phyloP scores from a whole-genome alignment of 805 yeast genomes.

The Yarrowia yakushimensis region DNA sequence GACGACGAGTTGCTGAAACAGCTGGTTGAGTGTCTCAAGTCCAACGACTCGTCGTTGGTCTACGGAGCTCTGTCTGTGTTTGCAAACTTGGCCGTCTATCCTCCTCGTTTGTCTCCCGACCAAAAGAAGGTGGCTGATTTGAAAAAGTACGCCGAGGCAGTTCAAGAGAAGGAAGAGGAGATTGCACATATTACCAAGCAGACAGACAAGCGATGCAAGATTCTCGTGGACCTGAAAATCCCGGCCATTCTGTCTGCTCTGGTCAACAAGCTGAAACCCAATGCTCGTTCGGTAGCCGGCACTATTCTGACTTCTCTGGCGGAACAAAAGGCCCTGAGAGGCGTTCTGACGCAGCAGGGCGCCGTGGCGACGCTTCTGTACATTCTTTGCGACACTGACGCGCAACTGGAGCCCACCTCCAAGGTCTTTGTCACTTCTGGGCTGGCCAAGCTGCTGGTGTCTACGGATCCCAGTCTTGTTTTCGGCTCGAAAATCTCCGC shows the following conservation, averaged over 20 bases:
- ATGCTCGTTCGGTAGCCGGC: slow-evolving; percentile 34
- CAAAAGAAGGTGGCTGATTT: slow-evolving; percentile 33
- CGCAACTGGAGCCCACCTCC: slow-evolving; percentile 29
- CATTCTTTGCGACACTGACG: slow-evolving; percentile 25
- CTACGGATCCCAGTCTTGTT: slow-evolving; percentile 38
- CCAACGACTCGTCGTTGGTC: slow-evolving; percentile 32
- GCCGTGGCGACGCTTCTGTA: slow-evolving; percentile 37
- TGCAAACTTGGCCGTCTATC: slow-evolving; percentile 37
- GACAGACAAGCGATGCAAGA: slow-evolving; percentile 31
- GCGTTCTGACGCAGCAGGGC: slow-evolving; percentile 37
- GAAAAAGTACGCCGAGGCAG: slow-evolving; percentile 35
- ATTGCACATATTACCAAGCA: slow-evolving; percentile 29
- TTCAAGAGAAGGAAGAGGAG: slow-evolving; percentile 28
- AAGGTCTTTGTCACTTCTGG: slow-evolving; percentile 34
- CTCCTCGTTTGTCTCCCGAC: slow-evolving; percentile 36
- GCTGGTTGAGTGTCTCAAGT: slow-evolving; percentile 27
- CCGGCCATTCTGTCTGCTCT: slow-evolving; percentile 30
- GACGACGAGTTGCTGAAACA: slow-evolving; percentile 29
- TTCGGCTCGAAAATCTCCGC: slow-evolving; percentile 38
- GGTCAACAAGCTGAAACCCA: slow-evolving; percentile 30
- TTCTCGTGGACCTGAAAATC: slow-evolving; percentile 32
- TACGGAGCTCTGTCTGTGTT: slow-evolving; percentile 38
- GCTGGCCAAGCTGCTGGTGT: slow-evolving; percentile 38
- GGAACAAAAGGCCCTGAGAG: slow-evolving; percentile 32
- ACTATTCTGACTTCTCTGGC: slow-evolving; percentile 36